Percentiles rank a stretch among this genome's conserved stretches.
phyloP scores from a whole-genome alignment of 202 grass and related monocot genomes.

The Alloteropsis angusta region DNA sequence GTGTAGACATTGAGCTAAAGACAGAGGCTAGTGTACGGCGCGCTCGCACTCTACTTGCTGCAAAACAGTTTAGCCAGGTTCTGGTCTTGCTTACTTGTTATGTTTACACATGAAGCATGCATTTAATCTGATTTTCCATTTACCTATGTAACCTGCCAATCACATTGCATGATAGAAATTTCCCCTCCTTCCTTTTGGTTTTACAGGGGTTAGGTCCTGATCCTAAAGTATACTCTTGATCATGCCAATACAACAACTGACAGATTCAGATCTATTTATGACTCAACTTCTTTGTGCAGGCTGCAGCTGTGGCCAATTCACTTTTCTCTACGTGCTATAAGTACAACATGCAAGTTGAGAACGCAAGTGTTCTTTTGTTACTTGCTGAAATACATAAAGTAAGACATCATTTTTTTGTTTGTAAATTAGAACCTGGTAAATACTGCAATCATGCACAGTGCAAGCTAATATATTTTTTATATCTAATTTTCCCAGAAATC shows the following conservation, averaged over 20 bases:
- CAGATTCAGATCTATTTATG: neutral
- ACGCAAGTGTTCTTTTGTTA: constrained; percentile 90
- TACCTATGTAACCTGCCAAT: neutral
- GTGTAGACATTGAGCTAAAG: constrained; percentile 92
- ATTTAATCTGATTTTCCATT: neutral
- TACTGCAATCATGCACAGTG: neutral
- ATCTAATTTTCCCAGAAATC: constrained; percentile 42
- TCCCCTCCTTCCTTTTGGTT: neutral
- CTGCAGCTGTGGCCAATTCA: constrained; percentile 63
- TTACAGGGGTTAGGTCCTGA: neutral
- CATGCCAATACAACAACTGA: neutral
- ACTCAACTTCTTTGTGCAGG: constrained; percentile 43
- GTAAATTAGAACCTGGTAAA: neutral
- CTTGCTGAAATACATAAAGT: constrained; percentile 94
- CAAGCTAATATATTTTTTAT: constrained; percentile 11
- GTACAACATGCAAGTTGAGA: constrained; percentile 88
- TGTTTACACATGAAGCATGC: neutral
- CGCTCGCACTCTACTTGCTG: constrained; percentile 78
- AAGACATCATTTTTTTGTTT: constrained; percentile 16
- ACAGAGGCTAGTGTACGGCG: constrained; percentile 68
- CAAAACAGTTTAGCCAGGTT: constrained; percentile 88
- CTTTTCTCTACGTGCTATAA: constrained; percentile 91
- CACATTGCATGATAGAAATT: neutral
- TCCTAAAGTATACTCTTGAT: neutral
- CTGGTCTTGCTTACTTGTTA: constrained; percentile 12